Evolutionary conservation across 1,139 yeast species (phyloP), one percentile per base, ranked within the genome.

Genomic region (Kazachstania sp.): DNA sequence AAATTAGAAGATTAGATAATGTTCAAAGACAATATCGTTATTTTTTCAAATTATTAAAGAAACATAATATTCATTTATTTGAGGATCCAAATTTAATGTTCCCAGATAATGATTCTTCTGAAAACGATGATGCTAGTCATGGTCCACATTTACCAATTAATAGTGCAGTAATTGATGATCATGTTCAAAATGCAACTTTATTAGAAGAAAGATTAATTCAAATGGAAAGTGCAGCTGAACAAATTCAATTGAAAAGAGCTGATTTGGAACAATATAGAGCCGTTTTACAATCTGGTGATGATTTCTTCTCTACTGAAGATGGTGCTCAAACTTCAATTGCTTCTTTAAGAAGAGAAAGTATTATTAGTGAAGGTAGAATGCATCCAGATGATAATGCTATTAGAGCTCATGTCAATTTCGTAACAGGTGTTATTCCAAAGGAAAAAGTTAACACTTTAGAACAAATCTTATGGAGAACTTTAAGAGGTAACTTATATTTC

Each of bases 401-500:
- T n/a, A 34, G 26, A 19, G 30, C 35, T 26, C 71, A 72, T 51
- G 72, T 74, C 28, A 78, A 74, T 51, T 86, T 85, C 57, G 81
- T 90, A 37, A 74, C 94, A 26, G 98, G 98, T 57, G 86, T 87
- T 9, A 83, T 94, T 45, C 78, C 80, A 51, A 77, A 94, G 50
- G 77, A 76, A 26, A 85, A 85, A 61, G 79, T 83, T 45, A 71
- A 73, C 43, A 74, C 85, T 3, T 71, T 92, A 56, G 95, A 88
- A 64, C 86, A 87, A 58, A 87, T 94, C 47, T 73, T 94, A 54
- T 92, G 97, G 97, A 78, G 98, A 68, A 81, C 82, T 2, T 74
- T 92, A 57, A 81, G 97, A 66, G 97, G 98, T 64, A 90, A 90
- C 65, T 71, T 92, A 60, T 85, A 75, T 64, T 81, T 87, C 67